Evolutionary conservation across 2,329 filamentous ascomycete genomes (phyloP), one percentile per base, ranked within the genome.

Genomic region (Colletotrichum lupini): DNA sequence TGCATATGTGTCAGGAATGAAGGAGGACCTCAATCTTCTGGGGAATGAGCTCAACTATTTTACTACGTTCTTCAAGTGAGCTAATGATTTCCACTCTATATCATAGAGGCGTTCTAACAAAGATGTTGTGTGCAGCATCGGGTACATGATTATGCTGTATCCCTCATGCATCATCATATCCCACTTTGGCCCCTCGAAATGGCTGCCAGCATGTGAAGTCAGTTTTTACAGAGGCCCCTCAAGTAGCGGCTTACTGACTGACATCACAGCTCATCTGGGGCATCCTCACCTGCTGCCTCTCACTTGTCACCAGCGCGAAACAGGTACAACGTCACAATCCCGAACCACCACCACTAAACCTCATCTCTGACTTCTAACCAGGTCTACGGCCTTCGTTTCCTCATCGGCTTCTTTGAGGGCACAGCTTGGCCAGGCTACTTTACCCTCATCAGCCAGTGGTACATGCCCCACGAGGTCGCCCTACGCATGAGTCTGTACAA

Each of bases 401-500:
- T 86, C 60, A 80, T 86, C 57, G 84, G 85, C 1, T 76, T 86
- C 5, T 82, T 81, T 24, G 83, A 85, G 73, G 80, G 80, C 8
- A 78, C 80, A 2, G 83, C 82, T 66, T 70, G 67, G 66, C 67
- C 60, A 0, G 71, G 71, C 3, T 70, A 70, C 46, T 70, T 73
- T 9, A 84, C 83, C 37, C 81, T 83, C 0, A 83, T 87, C 42
- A 83, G 85, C 3, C 83, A 81, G 1, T 87, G 85, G 85, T 86
- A 86, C 72, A 78, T 79, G 76, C 66, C 66, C 8, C 60, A 70
- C 5, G 67, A 73, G 42, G 83, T 87, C 0, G 89, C 87, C 68
- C 90, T 90, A 75, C 84, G 89, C 8, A 82, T 83, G 1, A 84
- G 84, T 63, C 82, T 87, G 46, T 86, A 87, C 76, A 83, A 86